Conservation (phyloP, 257 asterid species). For the Ballota nigra region DNA sequence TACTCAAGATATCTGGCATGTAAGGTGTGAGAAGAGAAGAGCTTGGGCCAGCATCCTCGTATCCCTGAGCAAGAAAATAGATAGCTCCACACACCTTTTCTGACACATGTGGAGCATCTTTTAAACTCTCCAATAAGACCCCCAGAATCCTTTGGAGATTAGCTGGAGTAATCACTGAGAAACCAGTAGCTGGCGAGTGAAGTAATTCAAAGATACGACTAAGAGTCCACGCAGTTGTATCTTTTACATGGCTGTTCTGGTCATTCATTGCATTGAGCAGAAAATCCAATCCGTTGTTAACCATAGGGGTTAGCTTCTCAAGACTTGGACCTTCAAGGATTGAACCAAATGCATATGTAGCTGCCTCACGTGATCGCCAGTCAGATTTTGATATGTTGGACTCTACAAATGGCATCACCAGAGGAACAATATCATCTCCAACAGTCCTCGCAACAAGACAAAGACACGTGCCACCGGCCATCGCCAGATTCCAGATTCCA, state of each 20-base stretch:
- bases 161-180: constrained; percentile 1
- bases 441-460: constrained; percentile 4
- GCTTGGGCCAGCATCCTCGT: constrained; percentile 7
- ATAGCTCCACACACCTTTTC: constrained; percentile 13
- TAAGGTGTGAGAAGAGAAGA: constrained; percentile 8
- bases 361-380: constrained; percentile 8
- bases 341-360: constrained; percentile 14
- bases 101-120: constrained; percentile 12
- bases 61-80: constrained; percentile 16
- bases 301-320: constrained; percentile 7
- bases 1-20: neutral
- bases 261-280: constrained; percentile 3
- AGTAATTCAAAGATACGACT: constrained; percentile 3
- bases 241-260: constrained; percentile 11
- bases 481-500: constrained; percentile 14
- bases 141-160: constrained; percentile 3
- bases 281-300: neutral
- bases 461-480: constrained; percentile 14
- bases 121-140: neutral
- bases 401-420: constrained; percentile 11
- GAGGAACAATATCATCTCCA: constrained; percentile 9
- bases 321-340: constrained; percentile 6
- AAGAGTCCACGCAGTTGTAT: constrained; percentile 14
- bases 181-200: neutral
- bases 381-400: neutral